phyloP scores from a whole-genome alignment of 2,329 filamentous ascomycete genomes.

The Tolypocladium inflatum region DNA sequence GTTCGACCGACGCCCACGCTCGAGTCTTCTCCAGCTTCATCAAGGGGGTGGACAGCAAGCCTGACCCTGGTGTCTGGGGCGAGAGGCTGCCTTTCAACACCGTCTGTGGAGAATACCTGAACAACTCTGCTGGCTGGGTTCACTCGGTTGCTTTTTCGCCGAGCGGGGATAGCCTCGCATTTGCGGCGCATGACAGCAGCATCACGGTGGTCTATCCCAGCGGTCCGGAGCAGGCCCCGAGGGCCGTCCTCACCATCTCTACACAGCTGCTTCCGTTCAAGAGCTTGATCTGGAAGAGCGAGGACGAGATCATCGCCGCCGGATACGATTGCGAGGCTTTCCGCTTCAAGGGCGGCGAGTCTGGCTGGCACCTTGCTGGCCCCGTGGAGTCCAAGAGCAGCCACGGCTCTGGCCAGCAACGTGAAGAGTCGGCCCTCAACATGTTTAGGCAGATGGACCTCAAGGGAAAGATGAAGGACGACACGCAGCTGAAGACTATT shows the following conservation, averaged over 20 bases:
- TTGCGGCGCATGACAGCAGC: slow-evolving; percentile 90
- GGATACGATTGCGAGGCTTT: slow-evolving; percentile 88
- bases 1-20: slow-evolving; percentile 94
- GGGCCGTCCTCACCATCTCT: slow-evolving; percentile 79
- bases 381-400: slow-evolving; percentile 68
- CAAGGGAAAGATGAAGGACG: slow-evolving; percentile 84
- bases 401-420: slow-evolving; percentile 48
- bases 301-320: slow-evolving; percentile 89
- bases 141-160: slow-evolving; percentile 91
- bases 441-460: slow-evolving; percentile 99
- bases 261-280: slow-evolving; percentile 89
- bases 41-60: slow-evolving; percentile 83
- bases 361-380: slow-evolving; percentile 76
- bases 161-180: slow-evolving; percentile 85
- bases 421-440: slow-evolving; percentile 89
- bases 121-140: slow-evolving; percentile 95
- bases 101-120: slow-evolving; percentile 91
- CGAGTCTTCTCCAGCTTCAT: slow-evolving; percentile 92
- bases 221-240: slow-evolving; percentile 80
- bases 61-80: slow-evolving; percentile 84
- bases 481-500: slow-evolving; percentile 88
- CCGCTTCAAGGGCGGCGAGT: slow-evolving; percentile 69
- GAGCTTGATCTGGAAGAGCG: slow-evolving; percentile 84
- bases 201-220: slow-evolving; percentile 94
- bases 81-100: slow-evolving; percentile 97